phyloP scores from a whole-genome alignment of 805 yeast genomes.

The Spencermartinsiella europaea region DNA sequence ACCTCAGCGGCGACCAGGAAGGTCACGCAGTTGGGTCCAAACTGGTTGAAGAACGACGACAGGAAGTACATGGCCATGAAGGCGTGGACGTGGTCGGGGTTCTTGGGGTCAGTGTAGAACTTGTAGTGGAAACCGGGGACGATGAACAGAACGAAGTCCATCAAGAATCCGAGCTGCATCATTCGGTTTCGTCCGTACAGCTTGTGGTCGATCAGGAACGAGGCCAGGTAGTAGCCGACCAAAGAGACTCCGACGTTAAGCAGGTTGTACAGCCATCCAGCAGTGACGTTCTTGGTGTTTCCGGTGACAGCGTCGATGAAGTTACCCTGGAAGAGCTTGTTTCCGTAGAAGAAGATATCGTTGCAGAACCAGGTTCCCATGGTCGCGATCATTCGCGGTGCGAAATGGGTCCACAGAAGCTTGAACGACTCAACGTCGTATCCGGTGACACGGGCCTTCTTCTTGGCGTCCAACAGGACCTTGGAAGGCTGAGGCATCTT shows the following conservation, averaged over 20 bases:
- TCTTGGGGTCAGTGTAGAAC: conserved; percentile 33
- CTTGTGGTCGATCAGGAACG: conserved; percentile 46
- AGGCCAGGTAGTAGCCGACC: conserved; percentile 59
- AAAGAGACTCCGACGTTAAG: conserved; percentile 49
- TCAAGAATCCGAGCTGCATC: conserved; percentile 51
- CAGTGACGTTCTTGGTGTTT: conserved; percentile 43
- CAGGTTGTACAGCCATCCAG: conserved; percentile 51
- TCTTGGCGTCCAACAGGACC: conserved; percentile 28
- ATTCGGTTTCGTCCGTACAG: conserved; percentile 52
- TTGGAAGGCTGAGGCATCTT: conserved; percentile 33
- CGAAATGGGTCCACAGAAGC: conserved; percentile 26
- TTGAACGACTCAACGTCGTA: conserved; percentile 31
- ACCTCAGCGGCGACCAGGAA: conserved; percentile 60
- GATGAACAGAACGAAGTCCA: conserved; percentile 51
- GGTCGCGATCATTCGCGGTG: conserved; percentile 54
- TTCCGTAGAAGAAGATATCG: conserved; percentile 62
- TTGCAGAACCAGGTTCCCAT: conserved; percentile 57
- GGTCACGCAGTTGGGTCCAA: conserved; percentile 62
- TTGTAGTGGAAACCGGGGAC: conserved; percentile 55
- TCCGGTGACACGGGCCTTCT: conserved; percentile 33
- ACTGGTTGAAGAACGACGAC: conserved; percentile 60
- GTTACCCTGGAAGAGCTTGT: conserved; percentile 43
- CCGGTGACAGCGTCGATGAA: conserved; percentile 35
- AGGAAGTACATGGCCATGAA: conserved; percentile 55
- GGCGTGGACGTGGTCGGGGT: conserved; percentile 17